A percentile compares a stretch with the other conserved stretches of the same genome.
Evolutionary conservation across 2,329 filamentous ascomycete genomes (phyloP).

Genomic region (Diatrype stigma): DNA sequence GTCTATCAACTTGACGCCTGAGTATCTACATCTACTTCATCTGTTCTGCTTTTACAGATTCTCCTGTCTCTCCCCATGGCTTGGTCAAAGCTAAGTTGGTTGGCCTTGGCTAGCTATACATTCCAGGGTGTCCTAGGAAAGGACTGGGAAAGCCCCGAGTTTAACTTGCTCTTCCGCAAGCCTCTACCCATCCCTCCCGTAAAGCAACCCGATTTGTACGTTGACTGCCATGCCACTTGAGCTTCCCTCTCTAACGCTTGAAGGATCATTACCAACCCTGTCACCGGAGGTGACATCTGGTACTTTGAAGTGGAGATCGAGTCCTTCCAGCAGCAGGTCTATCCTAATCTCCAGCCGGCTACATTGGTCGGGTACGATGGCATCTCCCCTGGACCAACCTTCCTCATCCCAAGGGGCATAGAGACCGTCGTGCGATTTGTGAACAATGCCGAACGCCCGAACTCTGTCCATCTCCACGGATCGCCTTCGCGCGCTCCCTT

Average conservation of each 20-base stretch:
- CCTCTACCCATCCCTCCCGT: conserved; percentile 42
- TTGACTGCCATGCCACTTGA: conserved; percentile 2
- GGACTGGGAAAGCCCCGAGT: conserved; percentile 28
- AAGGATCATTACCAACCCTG: conserved; percentile 31
- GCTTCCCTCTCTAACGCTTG: neutral
- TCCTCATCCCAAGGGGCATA: conserved; percentile 42
- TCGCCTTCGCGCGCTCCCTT: conserved; percentile 45
- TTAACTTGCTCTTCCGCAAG: conserved; percentile 33
- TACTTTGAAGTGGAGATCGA: conserved; percentile 34
- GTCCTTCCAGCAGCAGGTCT: conserved; percentile 31
- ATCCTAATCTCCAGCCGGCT: conserved; percentile 28
- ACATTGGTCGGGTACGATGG: conserved; percentile 48
- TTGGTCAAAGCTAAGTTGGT: neutral
- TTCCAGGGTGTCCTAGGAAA: conserved; percentile 1
- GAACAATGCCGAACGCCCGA: conserved; percentile 42
- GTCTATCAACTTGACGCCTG: neutral
- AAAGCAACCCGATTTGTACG: conserved; percentile 38
- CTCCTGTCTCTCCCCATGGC: neutral
- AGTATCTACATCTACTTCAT: neutral
- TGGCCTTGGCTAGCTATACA: neutral
- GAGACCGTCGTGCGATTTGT: conserved; percentile 51
- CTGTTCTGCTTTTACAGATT: neutral
- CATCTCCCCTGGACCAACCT: conserved; percentile 49
- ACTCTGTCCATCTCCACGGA: conserved; percentile 52
- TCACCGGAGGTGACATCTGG: conserved; percentile 29